Base-by-base conservation (phyloP, 2,329 filamentous ascomycete genomes). In the Alternaria ethzedia region DNA sequence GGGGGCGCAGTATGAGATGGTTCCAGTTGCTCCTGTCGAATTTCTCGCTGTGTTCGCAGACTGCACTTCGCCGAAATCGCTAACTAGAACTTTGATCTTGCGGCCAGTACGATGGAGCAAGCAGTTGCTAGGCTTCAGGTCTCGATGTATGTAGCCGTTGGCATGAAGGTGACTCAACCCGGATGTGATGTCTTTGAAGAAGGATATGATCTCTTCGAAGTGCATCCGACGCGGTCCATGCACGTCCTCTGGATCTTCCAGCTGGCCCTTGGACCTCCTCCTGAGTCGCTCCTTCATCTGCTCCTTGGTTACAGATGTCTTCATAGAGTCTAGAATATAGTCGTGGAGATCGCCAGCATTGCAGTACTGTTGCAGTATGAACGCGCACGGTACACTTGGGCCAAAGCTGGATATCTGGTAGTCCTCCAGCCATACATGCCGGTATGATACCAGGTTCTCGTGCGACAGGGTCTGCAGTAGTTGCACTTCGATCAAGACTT, bases 11-110 rank as follows among this genome's bases (percentile, higher is more conserved):
- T 97, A 99, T 0, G 95, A 98, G 49, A 99, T 96, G 0, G 96
- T 99, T 1, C 96, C 96, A 0, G 96, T 99, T 0, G 94, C 91
- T 2, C 96, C 96, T 0, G 94, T 97, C 0, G 94, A 97, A 61
- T 91, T 92, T n/a, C 96, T 89, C 15, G 89, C 88, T 1, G 88
- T 87, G 73, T 95, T 91, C 69, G 94, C 92, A 2, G 90, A 87
- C 77, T 99, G 96, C 0, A 98, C 95, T 79, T 99, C 96, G 44
- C 96, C 96, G 82, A 99, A 99, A 78, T 99, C 96, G 78, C 95
- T 98, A 60, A 99, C 97, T 15, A 99, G 84, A 50, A 97, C 97
- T 56, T 87, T 88, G 11, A 94, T 83, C 44, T 89, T 90, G 51
- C 86, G 86, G 23, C 90, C 91, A 64, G 90, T 91, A 30, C 87